Percentiles rank a stretch among this genome's conserved stretches.
phyloP scores from a whole-genome alignment of 1,284 basidiomycete species.

The Microbotryum violaceum region DNA sequence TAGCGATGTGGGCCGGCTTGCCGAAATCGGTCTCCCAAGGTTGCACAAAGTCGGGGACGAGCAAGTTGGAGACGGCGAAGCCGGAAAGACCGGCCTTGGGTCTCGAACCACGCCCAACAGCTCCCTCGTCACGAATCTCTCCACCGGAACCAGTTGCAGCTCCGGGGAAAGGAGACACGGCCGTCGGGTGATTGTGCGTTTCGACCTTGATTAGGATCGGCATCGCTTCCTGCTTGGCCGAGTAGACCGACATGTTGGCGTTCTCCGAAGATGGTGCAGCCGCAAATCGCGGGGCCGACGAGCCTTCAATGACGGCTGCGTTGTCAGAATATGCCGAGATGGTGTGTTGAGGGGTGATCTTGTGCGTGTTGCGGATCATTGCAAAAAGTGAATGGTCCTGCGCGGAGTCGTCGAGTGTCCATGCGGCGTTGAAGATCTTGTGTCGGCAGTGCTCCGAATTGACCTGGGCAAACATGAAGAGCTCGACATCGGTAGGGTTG shows the following conservation, averaged over 20 bases:
- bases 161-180: constrained; percentile 94
- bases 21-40: constrained; percentile 92
- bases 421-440: constrained; percentile 98
- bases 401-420: constrained; percentile 51
- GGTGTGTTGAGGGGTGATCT: constrained; percentile 63
- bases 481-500: constrained; percentile 90
- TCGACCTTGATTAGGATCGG: constrained; percentile 96
- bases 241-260: constrained; percentile 46
- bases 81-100: constrained; percentile 93
- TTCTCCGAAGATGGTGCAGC: constrained; percentile 41
- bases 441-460: constrained; percentile 99
- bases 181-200: constrained; percentile 98
- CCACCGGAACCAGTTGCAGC: constrained; percentile 97
- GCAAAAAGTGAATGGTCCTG: constrained; percentile 73
- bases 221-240: constrained; percentile 59
- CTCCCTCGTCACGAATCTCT: constrained; percentile 96
- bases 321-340: constrained; percentile 98
- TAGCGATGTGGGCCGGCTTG: constrained; percentile 82
- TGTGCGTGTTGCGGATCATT: constrained; percentile 98
- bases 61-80: constrained; percentile 90
- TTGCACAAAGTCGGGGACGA: constrained; percentile 76
- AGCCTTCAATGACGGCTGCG: constrained; percentile 85
- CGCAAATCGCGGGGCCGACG: constrained; percentile 68
- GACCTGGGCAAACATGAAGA: constrained; percentile 99
- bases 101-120: constrained; percentile 87